Evolutionary conservation across 441 rosid genomes (phyloP).

Genomic region (Erysimum pusillum): DNA sequence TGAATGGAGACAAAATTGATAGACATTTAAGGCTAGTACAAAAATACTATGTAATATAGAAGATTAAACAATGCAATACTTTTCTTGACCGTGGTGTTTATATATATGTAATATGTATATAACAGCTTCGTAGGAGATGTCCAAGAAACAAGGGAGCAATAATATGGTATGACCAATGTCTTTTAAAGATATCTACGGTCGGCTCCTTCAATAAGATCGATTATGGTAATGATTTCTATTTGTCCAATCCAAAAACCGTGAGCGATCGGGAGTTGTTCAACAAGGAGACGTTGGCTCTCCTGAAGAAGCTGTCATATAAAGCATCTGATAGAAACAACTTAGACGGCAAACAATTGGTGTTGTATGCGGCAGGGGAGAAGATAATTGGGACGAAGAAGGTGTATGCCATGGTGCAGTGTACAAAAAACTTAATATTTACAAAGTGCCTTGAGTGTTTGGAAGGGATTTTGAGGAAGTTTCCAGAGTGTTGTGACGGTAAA

Average conservation of each 20-base stretch:
- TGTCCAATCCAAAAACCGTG: slow-evolving; percentile 53
- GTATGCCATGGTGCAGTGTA: slow-evolving; percentile 63
- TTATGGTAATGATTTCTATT: slow-evolving; percentile 51
- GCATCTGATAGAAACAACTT: slow-evolving; percentile 8
- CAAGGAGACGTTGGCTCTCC: slow-evolving; percentile 50
- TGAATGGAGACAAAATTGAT: background rate
- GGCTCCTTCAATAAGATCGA: slow-evolving; percentile 50
- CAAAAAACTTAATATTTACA: slow-evolving; percentile 46
- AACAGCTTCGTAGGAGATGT: slow-evolving; percentile 48
- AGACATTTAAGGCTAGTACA: background rate
- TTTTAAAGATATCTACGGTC: slow-evolving; percentile 53
- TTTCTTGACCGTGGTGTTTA: background rate
- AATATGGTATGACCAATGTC: slow-evolving; percentile 44
- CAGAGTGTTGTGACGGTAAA: slow-evolving; percentile 49
- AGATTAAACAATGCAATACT: background rate
- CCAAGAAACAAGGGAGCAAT: slow-evolving; percentile 55
- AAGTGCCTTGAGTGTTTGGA: slow-evolving; percentile 56
- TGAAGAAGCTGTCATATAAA: slow-evolving; percentile 44
- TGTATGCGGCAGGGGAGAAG: slow-evolving; percentile 49
- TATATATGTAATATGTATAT: background rate
- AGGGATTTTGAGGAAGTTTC: slow-evolving; percentile 46
- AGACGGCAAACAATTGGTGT: background rate
- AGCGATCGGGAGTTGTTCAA: slow-evolving; percentile 49
- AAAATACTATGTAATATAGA: background rate
- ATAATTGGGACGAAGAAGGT: slow-evolving; percentile 36